Evolutionary conservation across 140 eudicot species (phyloP).

Genomic region (Bidens hawaiensis): DNA sequence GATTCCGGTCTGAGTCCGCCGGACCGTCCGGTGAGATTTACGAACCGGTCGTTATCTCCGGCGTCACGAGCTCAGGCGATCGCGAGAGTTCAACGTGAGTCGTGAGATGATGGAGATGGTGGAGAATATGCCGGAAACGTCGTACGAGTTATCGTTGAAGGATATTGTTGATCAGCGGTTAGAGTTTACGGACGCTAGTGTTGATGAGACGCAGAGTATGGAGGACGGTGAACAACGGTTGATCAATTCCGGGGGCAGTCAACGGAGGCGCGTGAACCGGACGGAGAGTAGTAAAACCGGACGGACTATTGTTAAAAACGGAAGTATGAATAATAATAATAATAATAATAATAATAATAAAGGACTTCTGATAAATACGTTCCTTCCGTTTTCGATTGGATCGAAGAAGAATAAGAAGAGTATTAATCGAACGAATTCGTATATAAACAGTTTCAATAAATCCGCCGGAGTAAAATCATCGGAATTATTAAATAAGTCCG

Average conservation of each 20-base stretch:
- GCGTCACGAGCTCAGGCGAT: conserved; percentile 63
- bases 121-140: conserved; percentile 82
- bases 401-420: conserved; percentile 28
- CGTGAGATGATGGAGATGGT: conserved; percentile 98
- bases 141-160: conserved; percentile 74
- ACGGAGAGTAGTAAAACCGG: too few relatives aligned
- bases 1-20: conserved; percentile 49
- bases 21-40: conserved; percentile 31
- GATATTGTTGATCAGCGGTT: conserved; percentile 63
- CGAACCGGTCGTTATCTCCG: conserved; percentile 39
- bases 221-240: conserved; percentile 30
- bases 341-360: conserved; percentile 37
- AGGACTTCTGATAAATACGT: conserved; percentile 62
- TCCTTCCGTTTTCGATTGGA: conserved; percentile 50
- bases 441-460: background rate
- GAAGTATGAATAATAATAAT: conserved; percentile 28
- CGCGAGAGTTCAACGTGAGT: conserved; percentile 58
- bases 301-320: conserved; percentile 26
- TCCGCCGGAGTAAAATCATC: conserved; percentile 28
- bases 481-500: too few relatives aligned
- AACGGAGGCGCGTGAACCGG: conserved; percentile 18
- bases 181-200: conserved; percentile 14
- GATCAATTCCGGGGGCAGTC: conserved; percentile 17
- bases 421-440: conserved; percentile 1
- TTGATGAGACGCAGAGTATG: conserved; percentile 23